phyloP scores from a whole-genome alignment of 2,329 filamentous ascomycete genomes.

The Sclerotinia borealis region DNA sequence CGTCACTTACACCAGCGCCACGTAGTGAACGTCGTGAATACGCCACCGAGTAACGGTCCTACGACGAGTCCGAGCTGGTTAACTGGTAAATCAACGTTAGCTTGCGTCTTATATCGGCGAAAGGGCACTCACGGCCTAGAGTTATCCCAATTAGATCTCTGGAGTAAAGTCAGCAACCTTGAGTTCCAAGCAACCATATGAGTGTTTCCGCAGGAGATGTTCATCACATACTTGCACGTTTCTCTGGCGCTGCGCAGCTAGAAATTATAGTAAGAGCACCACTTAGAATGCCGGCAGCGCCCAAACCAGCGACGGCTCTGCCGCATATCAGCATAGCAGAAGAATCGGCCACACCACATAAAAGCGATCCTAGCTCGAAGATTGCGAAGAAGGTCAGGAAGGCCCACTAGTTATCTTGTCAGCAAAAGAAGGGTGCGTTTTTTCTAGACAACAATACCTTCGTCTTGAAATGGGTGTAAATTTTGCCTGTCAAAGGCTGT shows the following conservation, averaged over 20 bases:
- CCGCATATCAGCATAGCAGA: conserved; percentile 49
- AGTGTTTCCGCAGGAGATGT: not conserved
- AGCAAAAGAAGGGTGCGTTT: not conserved
- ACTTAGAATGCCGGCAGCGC: conserved; percentile 45
- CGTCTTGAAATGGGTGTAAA: not conserved
- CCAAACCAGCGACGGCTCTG: conserved; percentile 47
- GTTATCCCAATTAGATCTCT: conserved; percentile 22
- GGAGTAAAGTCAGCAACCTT: not conserved
- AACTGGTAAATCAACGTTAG: conserved; percentile 11
- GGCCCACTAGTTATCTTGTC: not conserved
- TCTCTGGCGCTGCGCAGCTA: conserved; percentile 26
- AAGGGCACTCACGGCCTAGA: conserved; percentile 19
- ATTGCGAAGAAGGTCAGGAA: conserved; percentile 27
- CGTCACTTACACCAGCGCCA: conserved; percentile 28
- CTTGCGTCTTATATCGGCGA: not conserved
- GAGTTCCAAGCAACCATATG: too few relatives aligned
- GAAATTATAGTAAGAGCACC: conserved; percentile 47
- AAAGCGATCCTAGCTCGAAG: conserved; percentile 49
- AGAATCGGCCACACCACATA: conserved; percentile 46
- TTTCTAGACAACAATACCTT: not conserved
- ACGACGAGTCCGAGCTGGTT: conserved; percentile 21
- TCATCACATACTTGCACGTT: conserved; percentile 15
- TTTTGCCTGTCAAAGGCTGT: conserved; percentile 14
- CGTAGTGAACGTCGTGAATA: conserved; percentile 34
- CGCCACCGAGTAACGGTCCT: conserved; percentile 33